These are phyloP conservation scores for Wallemia ichthyophaga DNA, from an alignment of 1,284 basidiomycete genomes.

Conservation along the genomic window DNA sequence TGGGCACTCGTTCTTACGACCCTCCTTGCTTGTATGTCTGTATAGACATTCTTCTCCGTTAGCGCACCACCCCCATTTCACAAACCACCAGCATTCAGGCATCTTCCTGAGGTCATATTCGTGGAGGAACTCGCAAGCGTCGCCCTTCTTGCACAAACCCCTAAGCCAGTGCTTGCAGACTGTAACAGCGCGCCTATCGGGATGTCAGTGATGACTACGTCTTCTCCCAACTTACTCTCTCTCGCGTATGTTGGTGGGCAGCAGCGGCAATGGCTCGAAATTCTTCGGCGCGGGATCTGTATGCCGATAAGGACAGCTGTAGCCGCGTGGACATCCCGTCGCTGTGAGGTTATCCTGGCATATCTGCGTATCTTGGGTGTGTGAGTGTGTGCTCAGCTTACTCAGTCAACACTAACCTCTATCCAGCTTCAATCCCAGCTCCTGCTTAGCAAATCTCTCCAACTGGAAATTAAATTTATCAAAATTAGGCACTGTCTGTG, in stretches of 20 bases:
- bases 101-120: conserved; percentile 93
- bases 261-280: conserved; percentile 52
- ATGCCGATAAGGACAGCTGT: conserved; percentile 68
- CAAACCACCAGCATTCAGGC: conserved; percentile 99
- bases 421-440: conserved; percentile 67
- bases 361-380: conserved; percentile 84
- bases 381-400: no score
- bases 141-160: conserved; percentile 92
- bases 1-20: conserved; percentile 36
- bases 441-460: conserved; percentile 53
- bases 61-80: conserved; percentile 91
- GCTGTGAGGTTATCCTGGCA: conserved; percentile 49
- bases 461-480: conserved; percentile 70
- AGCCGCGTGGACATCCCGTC: conserved; percentile 59
- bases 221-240: conserved; percentile 61
- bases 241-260: conserved; percentile 42
- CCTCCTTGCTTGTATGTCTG: conserved; percentile 69
- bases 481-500: conserved; percentile 33
- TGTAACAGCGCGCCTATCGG: conserved; percentile 11
- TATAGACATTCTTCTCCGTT: conserved; percentile 96
- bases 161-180: conserved; percentile 99
- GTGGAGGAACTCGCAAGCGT: conserved; percentile 93
- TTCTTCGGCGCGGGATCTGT: conserved; percentile 55
- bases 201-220: no score
- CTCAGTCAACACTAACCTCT: conserved; percentile 53